Evolutionary conservation across 163 green algal species (phyloP).

Genomic region (Chlamydomonas reinhardtii): DNA sequence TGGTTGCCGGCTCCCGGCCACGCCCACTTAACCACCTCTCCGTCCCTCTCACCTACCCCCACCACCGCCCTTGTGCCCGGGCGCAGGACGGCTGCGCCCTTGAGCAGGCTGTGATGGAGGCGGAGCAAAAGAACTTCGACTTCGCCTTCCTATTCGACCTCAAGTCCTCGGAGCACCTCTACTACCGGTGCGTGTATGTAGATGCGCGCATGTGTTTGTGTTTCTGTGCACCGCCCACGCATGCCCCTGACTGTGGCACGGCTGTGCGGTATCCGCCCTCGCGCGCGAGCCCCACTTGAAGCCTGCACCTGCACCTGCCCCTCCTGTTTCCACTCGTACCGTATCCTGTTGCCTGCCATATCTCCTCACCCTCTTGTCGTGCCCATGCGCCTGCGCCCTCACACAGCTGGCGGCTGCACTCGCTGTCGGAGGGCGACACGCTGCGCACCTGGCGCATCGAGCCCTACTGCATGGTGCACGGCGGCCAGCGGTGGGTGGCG

Average conservation of each 20-base stretch:
- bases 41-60: too few species aligned
- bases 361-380: too few species aligned
- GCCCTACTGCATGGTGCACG: slow-evolving; percentile 93
- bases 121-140: slow-evolving; percentile 83
- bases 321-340: too few species aligned
- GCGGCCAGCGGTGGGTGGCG: slow-evolving; percentile 61
- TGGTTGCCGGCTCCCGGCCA: too few species aligned
- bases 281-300: too few species aligned
- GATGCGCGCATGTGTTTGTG: too few species aligned
- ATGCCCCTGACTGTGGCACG: too few species aligned
- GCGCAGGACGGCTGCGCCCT: slow-evolving; percentile 38
- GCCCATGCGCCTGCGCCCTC: neutral
- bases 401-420: slow-evolving; percentile 71
- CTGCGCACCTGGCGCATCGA: slow-evolving; percentile 89
- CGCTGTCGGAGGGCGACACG: slow-evolving; percentile 73
- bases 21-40: neutral
- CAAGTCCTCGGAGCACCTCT: slow-evolving; percentile 84
- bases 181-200: slow-evolving; percentile 94
- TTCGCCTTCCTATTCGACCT: slow-evolving; percentile 95
- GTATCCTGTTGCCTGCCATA: too few species aligned
- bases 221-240: too few species aligned
- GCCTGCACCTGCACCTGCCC: too few species aligned
- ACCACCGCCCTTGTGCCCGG: too few species aligned
- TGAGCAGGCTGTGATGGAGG: slow-evolving; percentile 83
- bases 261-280: too few species aligned